These are phyloP conservation scores for Acanthamoeba sp. DNA, from an alignment of 208 protist genomes.

Conservation along the genomic window DNA sequence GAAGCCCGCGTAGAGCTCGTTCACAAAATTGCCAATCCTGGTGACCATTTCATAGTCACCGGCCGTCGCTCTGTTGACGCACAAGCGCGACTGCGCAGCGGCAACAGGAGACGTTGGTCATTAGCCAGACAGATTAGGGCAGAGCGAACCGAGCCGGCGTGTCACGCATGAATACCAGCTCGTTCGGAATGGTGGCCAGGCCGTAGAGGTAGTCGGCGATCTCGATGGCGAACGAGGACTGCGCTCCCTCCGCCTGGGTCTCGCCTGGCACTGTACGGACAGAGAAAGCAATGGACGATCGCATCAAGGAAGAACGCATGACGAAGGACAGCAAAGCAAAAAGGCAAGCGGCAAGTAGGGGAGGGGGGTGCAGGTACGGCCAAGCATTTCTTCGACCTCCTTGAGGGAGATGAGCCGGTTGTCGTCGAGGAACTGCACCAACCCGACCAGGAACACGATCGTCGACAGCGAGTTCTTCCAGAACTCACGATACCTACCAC, in stretches of 20 bases:
- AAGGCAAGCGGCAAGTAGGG: background rate
- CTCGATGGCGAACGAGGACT: constrained; percentile 61
- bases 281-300: no score
- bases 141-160: no score
- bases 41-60: constrained; percentile 62
- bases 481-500: constrained; percentile 45
- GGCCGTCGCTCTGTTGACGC: constrained; percentile 61
- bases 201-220: constrained; percentile 71
- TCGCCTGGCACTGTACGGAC: background rate
- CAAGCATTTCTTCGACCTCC: constrained; percentile 63
- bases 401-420: constrained; percentile 64
- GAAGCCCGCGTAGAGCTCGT: constrained; percentile 75
- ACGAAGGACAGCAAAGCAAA: background rate
- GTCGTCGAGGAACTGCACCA: constrained; percentile 22
- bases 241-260: background rate
- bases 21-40: constrained; percentile 32
- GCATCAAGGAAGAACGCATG: no score
- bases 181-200: constrained; percentile 24
- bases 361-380: background rate
- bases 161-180: constrained; percentile 39
- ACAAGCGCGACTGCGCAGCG: constrained; percentile 67
- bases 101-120: no score
- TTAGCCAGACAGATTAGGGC: no score
- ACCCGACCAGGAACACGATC: constrained; percentile 50
- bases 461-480: constrained; percentile 46